Evolutionary conservation across 176 grass and related monocot species (phyloP).

Genomic region (Leersia perrieri): DNA sequence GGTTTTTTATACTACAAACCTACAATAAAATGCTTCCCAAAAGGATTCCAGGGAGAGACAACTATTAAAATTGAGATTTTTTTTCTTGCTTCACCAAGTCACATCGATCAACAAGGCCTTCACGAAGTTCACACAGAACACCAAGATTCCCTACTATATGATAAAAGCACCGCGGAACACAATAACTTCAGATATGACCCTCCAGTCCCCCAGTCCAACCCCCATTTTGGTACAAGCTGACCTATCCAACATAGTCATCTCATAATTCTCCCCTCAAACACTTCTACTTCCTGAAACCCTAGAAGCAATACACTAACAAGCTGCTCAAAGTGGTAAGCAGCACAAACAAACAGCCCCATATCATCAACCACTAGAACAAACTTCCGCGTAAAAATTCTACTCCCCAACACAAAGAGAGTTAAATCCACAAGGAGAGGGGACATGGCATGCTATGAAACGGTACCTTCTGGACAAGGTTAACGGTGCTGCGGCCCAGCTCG

Average conservation of each 20-base stretch:
- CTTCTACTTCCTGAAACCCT: not conserved
- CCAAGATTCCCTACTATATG: not conserved
- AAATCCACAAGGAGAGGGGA: not conserved
- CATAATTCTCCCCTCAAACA: not conserved
- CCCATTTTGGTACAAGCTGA: not conserved
- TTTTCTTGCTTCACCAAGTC: not conserved
- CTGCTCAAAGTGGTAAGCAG: not conserved
- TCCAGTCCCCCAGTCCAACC: not conserved
- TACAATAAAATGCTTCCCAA: not conserved
- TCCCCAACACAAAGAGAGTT: not conserved
- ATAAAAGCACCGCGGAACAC: not conserved
- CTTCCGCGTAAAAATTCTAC: not conserved
- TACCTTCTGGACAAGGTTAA: conserved; percentile 90
- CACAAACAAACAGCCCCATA: not conserved
- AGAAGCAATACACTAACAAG: not conserved
- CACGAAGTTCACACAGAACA: not conserved
- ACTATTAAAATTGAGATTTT: not conserved
- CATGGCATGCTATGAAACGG: not conserved
- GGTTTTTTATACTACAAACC: not conserved
- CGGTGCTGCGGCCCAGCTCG: conserved; percentile 55
- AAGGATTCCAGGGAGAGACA: not conserved
- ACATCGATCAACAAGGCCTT: not conserved
- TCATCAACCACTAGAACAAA: not conserved
- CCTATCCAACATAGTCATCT: not conserved
- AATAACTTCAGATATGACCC: conserved; percentile 6